These are phyloP conservation scores for Ustilago tritici DNA, from an alignment of 1,284 basidiomycete genomes.

Conservation along the genomic window DNA sequence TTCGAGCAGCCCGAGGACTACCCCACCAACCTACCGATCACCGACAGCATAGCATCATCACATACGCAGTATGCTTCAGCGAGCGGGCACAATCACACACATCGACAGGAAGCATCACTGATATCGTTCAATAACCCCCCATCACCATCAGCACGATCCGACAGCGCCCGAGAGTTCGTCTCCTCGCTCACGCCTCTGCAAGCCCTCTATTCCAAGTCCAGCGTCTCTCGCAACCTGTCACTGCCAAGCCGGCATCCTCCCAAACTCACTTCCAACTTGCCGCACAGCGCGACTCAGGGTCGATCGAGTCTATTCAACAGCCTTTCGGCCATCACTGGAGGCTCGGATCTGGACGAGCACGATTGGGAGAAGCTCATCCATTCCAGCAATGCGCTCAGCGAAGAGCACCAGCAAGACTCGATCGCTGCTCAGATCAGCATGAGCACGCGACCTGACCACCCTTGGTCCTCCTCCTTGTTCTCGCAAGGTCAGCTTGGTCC, in stretches of 20 bases:
- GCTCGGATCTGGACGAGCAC: constrained; percentile 55
- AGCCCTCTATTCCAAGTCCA: constrained; percentile 47
- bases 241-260: constrained; percentile 46
- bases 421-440: constrained; percentile 7
- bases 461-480: constrained; percentile 44
- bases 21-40: neutral
- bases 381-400: constrained; percentile 41
- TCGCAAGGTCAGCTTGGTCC: constrained; percentile 15
- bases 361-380: constrained; percentile 63
- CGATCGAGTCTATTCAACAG: constrained; percentile 51
- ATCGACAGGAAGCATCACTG: neutral
- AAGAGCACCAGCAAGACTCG: constrained; percentile 47
- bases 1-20: constrained; percentile 51
- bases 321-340: constrained; percentile 59
- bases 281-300: constrained; percentile 39
- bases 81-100: neutral
- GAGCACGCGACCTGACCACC: constrained; percentile 4
- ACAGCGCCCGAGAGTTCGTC: constrained; percentile 13
- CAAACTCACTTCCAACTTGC: constrained; percentile 27
- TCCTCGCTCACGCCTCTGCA: constrained; percentile 40
- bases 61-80: neutral
- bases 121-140: constrained; percentile 9
- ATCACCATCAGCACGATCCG: constrained; percentile 26
- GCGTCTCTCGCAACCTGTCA: constrained; percentile 47
- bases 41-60: neutral